A percentile compares a stretch with the other conserved stretches of the same genome.
These are phyloP conservation scores for Physcomitrium patens DNA, from an alignment of 225 moss, liverwort and hornwort species.

Conservation along the genomic window DNA sequence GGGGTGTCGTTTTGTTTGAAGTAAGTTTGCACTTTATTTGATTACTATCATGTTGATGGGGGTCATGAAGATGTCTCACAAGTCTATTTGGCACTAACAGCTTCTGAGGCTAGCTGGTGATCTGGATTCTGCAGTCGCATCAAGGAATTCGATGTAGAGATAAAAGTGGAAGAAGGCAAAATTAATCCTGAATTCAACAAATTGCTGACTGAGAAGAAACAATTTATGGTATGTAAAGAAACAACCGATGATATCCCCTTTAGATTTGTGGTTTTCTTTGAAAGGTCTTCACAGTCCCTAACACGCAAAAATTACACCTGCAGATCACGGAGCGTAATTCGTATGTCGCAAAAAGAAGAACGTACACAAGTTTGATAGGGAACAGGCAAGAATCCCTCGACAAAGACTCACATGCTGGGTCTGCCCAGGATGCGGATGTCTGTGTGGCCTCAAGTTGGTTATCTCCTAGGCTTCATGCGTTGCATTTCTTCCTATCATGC, in stretches of 20 bases:
- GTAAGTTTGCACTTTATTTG: background rate
- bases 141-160: conserved; percentile 71
- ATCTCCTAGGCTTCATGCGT: background rate
- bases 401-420: conserved; percentile 49
- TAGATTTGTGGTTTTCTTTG: background rate
- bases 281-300: background rate
- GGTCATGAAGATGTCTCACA: background rate
- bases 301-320: background rate
- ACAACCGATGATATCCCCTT: background rate
- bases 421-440: conserved; percentile 45
- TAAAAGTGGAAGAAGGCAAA: conserved; percentile 64
- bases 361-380: conserved; percentile 69
- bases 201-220: conserved; percentile 79
- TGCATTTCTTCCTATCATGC: conserved; percentile 9
- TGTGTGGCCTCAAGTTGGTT: conserved; percentile 62
- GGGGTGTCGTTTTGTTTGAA: background rate
- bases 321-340: conserved; percentile 83
- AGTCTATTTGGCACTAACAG: background rate
- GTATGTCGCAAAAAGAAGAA: conserved; percentile 68
- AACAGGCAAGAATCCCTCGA: conserved; percentile 61
- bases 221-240: conserved; percentile 55
- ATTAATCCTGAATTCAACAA: conserved; percentile 52
- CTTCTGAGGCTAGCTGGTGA: conserved; percentile 6
- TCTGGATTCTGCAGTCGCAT: conserved; percentile 51
- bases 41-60: background rate